Evolutionary conservation across 2,329 filamentous ascomycete genomes (phyloP).

Genomic region (Aspergillus arachidicola): DNA sequence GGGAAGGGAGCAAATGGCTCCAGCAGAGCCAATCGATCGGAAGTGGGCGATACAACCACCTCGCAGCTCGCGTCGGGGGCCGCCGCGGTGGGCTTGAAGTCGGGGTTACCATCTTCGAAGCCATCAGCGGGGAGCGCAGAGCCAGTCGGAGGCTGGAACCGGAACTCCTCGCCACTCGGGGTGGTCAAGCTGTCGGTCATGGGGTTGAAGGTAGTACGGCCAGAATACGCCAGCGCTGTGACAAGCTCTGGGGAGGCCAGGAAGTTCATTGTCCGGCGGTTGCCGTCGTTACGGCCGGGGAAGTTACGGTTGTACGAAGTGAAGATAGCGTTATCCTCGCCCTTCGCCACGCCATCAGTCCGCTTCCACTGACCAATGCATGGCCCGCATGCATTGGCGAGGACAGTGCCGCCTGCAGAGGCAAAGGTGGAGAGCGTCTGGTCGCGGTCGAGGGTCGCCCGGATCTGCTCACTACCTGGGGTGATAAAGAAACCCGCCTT

Average conservation of each 20-base stretch:
- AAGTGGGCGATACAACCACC: conserved; percentile 82
- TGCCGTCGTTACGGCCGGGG: conserved; percentile 93
- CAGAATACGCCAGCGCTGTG: conserved; percentile 92
- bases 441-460: conserved; percentile 88
- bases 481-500: conserved; percentile 94
- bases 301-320: conserved; percentile 99
- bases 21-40: conserved; percentile 83
- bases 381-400: conserved; percentile 93
- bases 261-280: conserved; percentile 98
- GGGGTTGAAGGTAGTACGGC: conserved; percentile 93
- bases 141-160: conserved; percentile 74
- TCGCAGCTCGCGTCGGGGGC: conserved; percentile 69
- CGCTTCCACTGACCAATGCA: conserved; percentile 96
- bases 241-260: conserved; percentile 95
- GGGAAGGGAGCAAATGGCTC: conserved; percentile 91
- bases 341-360: conserved; percentile 81
- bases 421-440: conserved; percentile 84
- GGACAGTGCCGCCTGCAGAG: conserved; percentile 80
- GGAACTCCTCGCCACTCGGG: conserved; percentile 78
- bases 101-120: conserved; percentile 77
- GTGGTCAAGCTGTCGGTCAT: conserved; percentile 83
- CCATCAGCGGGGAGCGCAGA: conserved; percentile 67
- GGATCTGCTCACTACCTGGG: conserved; percentile 93
- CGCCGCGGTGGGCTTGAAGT: conserved; percentile 72
- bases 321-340: conserved; percentile 88